Conservation (phyloP, 2,329 filamentous ascomycete species). For the Elsinoe fawcettii region DNA sequence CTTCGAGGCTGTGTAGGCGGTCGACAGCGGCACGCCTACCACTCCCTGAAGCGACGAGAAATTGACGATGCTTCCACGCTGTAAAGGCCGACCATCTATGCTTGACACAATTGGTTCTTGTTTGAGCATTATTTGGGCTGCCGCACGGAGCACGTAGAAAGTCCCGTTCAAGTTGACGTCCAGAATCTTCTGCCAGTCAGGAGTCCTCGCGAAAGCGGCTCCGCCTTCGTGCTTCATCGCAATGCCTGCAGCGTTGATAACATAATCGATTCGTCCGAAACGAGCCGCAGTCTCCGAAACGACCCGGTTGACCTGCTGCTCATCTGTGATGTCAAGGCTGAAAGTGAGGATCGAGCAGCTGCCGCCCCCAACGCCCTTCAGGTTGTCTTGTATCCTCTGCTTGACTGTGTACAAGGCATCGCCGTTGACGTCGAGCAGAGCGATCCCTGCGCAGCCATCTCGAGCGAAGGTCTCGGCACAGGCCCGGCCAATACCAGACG, state of each 20-base stretch:
- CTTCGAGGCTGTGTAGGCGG: slow-evolving; percentile 33
- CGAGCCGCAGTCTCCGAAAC: slow-evolving; percentile 24
- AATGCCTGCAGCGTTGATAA: slow-evolving; percentile 37
- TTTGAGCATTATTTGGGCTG: slow-evolving; percentile 38
- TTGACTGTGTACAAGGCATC: slow-evolving; percentile 19
- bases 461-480: slow-evolving; percentile 33
- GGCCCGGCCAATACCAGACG: slow-evolving; percentile 30
- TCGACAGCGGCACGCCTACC: slow-evolving; percentile 35
- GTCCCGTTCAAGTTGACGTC: slow-evolving; percentile 39
- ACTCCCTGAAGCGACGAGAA: slow-evolving; percentile 34
- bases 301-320: slow-evolving; percentile 25
- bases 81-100: slow-evolving; percentile 30
- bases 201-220: slow-evolving; percentile 30
- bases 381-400: slow-evolving; percentile 17
- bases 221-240: slow-evolving; percentile 34
- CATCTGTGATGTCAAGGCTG: slow-evolving; percentile 28
- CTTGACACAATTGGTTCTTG: slow-evolving; percentile 35
- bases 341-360: background rate
- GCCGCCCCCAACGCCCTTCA: background rate
- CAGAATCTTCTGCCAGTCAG: slow-evolving; percentile 35
- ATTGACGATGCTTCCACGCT: slow-evolving; percentile 32
- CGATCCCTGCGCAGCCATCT: slow-evolving; percentile 34
- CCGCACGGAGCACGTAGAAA: slow-evolving; percentile 36
- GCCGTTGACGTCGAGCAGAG: slow-evolving; percentile 30
- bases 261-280: slow-evolving; percentile 36